Percentiles rank a stretch among this genome's conserved stretches.
Evolutionary conservation across 352 stramenopile genomes (phyloP).

Genomic region (Discostella stelligera): DNA sequence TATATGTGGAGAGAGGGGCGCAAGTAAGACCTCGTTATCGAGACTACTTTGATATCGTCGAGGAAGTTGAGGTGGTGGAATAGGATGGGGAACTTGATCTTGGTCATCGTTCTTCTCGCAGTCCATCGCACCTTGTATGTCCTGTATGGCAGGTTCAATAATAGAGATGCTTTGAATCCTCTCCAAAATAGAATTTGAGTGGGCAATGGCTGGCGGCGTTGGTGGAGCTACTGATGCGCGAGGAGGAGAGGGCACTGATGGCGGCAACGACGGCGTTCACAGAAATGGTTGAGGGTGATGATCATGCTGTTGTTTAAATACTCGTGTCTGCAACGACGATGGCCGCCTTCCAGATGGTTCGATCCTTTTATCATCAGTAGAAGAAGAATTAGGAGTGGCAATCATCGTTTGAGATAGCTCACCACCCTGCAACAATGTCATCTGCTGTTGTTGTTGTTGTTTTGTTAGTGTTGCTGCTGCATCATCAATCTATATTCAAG

Average conservation of each 20-base stretch:
- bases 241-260: neutral
- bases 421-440: neutral
- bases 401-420: neutral
- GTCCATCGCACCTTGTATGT: neutral
- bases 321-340: neutral
- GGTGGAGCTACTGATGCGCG: neutral
- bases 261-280: neutral
- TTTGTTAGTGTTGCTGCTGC: neutral
- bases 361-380: neutral
- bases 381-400: neutral
- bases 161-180: slow-evolving; percentile 33
- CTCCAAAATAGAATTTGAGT: slow-evolving; percentile 31
- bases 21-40: slow-evolving; percentile 1
- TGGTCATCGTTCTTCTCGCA: neutral
- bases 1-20: slow-evolving; percentile 6
- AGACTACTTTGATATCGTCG: slow-evolving; percentile 2
- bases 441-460: neutral
- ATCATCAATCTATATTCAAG: neutral
- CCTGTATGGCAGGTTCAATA: slow-evolving; percentile 6
- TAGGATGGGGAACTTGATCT: neutral
- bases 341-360: neutral
- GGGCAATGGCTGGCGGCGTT: neutral
- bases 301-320: neutral
- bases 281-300: neutral
- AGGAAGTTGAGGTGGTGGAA: neutral